These are phyloP conservation scores for Acephala macrosclerotiorum DNA, from an alignment of 2,329 filamentous ascomycete species.

Conservation along the genomic window DNA sequence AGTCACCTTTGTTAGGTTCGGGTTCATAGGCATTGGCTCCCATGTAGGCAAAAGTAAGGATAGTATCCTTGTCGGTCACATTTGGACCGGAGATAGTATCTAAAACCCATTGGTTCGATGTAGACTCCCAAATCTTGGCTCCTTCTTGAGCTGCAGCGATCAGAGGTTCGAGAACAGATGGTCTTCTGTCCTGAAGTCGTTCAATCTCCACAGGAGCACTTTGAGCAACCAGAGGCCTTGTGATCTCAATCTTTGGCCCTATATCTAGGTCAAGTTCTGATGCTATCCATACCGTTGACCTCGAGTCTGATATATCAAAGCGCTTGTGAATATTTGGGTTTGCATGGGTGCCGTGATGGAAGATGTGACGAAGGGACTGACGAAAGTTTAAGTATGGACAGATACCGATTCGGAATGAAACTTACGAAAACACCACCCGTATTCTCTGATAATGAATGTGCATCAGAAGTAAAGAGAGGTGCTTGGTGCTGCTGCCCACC, in stretches of 20 bases:
- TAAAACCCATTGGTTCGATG: constrained; percentile 15
- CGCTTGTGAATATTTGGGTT: constrained; percentile 9
- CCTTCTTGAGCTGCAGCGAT: constrained; percentile 2
- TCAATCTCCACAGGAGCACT: neutral
- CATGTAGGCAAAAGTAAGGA: constrained; percentile 85
- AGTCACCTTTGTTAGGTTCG: constrained; percentile 73
- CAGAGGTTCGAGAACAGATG: constrained; percentile 8
- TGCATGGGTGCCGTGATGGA: constrained; percentile 8
- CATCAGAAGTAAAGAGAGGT: neutral
- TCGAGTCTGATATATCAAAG: constrained; percentile 2
- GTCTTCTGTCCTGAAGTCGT: constrained; percentile 8
- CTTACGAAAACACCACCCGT: neutral
- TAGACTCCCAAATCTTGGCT: neutral
- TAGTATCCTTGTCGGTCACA: constrained; percentile 81
- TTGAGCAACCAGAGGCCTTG: constrained; percentile 7
- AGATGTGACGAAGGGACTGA: constrained; percentile 12
- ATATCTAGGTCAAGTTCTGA: neutral
- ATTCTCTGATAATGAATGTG: neutral
- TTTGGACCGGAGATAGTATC: constrained; percentile 71
- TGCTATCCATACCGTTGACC: constrained; percentile 10
- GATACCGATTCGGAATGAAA: neutral
- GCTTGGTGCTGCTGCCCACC: neutral
- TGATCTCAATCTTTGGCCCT: constrained; percentile 2
- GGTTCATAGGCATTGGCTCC: constrained; percentile 86
- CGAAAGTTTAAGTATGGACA: neutral